Evolutionary conservation across 2,329 filamentous ascomycete species (phyloP), one percentile per base, ranked within the genome.

Genomic region (Diaporthe sp.): DNA sequence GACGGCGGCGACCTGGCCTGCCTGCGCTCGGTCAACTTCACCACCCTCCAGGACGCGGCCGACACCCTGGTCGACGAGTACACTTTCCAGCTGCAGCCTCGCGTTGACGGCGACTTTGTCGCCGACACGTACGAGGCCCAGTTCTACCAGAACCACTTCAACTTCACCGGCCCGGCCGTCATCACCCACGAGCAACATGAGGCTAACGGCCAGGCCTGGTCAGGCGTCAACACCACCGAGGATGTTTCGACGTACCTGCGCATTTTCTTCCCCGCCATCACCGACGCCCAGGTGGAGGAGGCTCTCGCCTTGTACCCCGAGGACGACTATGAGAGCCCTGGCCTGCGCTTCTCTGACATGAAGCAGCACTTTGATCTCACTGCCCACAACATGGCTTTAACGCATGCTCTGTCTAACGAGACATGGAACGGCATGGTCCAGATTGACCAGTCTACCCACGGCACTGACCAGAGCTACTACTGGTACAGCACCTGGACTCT

Each of bases 381-480:
- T 2, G 81, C 81, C 4, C 79, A 84, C 61, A 80, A 84, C 76
- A 78, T 82, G 31, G 83, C 82, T 7, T 73, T 84, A 0, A 84
- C 82, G 1, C 79, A 81, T 15, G 82, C 82, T 34, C 72, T 84
- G 34, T 77, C 81, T 9, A 84, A 84, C 78, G 75, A 84, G 55
- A 84, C 82, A 6, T 84, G 82, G 82, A 84, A 84, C 74, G 82
- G 81, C 1, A 77, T 80, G 78, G 81, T 83, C 31, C 80, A 79
- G 17, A 76, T 84, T 4, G 81, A 77, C 31, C 28, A 75, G 17
- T 80, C 83, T 28, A 82, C 81, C 10, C 83, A 84, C 73, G 82
- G 83, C 7, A 83, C 82, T 7, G 83, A 84, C 77, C 82, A 84
- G 75, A 80, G 77, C 49, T 84, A 83, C 77, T 83, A 84, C 77